phyloP scores from a whole-genome alignment of 352 stramenopile species.

The Phytophthora hybrid region DNA sequence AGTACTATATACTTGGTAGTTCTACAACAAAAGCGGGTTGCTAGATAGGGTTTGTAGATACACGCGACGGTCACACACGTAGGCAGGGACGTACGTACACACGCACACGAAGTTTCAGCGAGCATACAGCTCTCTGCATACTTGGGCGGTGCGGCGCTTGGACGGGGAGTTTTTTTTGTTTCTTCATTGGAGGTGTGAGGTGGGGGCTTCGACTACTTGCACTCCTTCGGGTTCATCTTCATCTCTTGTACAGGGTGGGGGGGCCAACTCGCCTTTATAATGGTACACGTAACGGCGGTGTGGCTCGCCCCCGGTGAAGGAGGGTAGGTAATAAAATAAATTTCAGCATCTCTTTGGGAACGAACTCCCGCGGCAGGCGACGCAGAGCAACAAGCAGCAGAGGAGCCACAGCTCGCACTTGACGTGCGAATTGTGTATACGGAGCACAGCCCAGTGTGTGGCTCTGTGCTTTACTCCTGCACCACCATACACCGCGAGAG shows the following conservation, averaged over 20 bases:
- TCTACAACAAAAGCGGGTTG: slow-evolving; percentile 56
- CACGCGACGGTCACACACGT: slow-evolving; percentile 37
- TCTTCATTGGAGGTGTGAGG: slow-evolving; percentile 6
- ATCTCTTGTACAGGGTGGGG: slow-evolving; percentile 44
- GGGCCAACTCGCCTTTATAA: slow-evolving; percentile 38
- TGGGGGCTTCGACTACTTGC: slow-evolving; percentile 38
- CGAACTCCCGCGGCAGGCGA: slow-evolving; percentile 23
- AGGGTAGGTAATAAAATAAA: slow-evolving; percentile 43
- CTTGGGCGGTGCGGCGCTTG: slow-evolving; percentile 19
- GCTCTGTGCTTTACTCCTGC: slow-evolving; percentile 53
- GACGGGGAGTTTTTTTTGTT: not conserved
- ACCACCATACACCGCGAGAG: slow-evolving; percentile 71
- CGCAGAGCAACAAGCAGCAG: slow-evolving; percentile 15
- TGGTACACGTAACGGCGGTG: slow-evolving; percentile 43
- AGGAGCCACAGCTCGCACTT: slow-evolving; percentile 17
- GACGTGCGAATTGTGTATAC: not conserved
- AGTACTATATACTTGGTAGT: slow-evolving; percentile 58
- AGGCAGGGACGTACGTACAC: slow-evolving; percentile 10
- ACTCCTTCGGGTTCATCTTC: slow-evolving; percentile 37
- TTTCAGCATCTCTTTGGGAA: slow-evolving; percentile 33
- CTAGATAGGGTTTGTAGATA: slow-evolving; percentile 36
- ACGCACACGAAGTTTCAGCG: slow-evolving; percentile 1
- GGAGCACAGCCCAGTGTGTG: too few relatives aligned
- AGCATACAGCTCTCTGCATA: slow-evolving; percentile 5
- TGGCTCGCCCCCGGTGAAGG: slow-evolving; percentile 13